Conservation (phyloP, 176 grass and related monocot species). For the Dendrocalamus sinicus region DNA sequence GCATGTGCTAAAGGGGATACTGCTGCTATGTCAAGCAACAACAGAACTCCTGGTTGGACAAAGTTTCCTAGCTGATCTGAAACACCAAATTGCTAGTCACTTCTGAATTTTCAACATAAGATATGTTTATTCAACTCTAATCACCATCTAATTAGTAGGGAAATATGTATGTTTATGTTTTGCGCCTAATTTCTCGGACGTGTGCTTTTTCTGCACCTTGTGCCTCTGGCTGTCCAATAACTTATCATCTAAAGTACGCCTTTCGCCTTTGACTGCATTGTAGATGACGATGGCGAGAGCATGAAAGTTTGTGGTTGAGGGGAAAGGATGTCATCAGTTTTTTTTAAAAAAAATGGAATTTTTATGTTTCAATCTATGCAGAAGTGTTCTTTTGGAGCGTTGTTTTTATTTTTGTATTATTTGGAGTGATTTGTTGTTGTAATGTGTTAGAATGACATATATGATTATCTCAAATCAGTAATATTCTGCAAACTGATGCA, state of each 20-base stretch:
- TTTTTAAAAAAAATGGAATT: background rate
- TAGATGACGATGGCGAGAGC: background rate
- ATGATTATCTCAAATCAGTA: background rate
- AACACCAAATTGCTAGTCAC: background rate
- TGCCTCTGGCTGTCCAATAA: background rate
- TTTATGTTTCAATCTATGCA: background rate
- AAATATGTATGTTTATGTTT: background rate
- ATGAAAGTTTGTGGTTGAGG: background rate
- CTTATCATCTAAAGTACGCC: background rate
- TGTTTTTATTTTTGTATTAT: background rate
- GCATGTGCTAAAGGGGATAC: background rate
- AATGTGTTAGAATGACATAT: background rate
- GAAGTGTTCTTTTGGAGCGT: background rate
- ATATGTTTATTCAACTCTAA: background rate
- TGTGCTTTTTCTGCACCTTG: too few species aligned
- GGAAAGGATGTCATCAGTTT: too few species aligned
- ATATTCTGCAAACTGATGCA: background rate
- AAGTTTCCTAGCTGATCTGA: background rate
- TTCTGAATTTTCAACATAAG: background rate
- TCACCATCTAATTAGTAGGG: background rate
- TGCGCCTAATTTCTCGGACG: background rate
- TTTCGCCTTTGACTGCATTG: background rate
- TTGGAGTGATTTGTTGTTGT: background rate
- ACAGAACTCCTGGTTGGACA: background rate
- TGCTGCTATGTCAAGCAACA: background rate